Percentiles rank a stretch among this genome's conserved stretches.
Evolutionary conservation across 2,329 filamentous ascomycete species (phyloP).

Genomic region (Trichoderma lentiforme): DNA sequence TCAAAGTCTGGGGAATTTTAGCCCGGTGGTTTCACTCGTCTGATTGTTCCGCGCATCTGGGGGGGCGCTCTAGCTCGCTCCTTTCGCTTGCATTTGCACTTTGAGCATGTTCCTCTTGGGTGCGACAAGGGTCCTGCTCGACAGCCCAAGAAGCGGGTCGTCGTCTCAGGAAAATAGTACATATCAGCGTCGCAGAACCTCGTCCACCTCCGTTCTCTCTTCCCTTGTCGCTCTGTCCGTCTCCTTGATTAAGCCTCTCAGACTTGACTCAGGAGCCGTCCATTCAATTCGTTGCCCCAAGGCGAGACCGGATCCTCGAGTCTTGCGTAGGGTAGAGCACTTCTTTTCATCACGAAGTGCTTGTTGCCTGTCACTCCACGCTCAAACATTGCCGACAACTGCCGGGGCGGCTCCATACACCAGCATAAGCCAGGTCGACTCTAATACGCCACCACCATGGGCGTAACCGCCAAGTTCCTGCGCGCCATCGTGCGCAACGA

Average conservation of each 20-base stretch:
- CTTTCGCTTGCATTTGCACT: neutral
- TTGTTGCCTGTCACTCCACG: neutral
- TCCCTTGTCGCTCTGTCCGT: neutral
- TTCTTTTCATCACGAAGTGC: neutral
- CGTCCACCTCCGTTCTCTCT: neutral
- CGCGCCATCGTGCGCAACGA: slow-evolving; percentile 63
- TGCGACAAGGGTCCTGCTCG: slow-evolving; percentile 1
- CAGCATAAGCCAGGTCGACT: neutral
- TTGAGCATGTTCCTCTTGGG: neutral
- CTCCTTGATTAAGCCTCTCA: neutral
- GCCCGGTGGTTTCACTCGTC: neutral
- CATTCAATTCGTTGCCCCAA: neutral
- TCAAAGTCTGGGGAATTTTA: slow-evolving; percentile 16
- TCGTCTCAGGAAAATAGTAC: neutral
- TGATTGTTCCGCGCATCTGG: neutral
- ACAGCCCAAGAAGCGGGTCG: slow-evolving; percentile 2
- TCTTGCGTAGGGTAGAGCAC: neutral
- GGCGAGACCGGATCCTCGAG: neutral
- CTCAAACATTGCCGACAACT: neutral
- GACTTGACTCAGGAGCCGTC: neutral
- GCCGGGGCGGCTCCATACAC: neutral
- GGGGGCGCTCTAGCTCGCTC: neutral
- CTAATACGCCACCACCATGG: slow-evolving; percentile 31
- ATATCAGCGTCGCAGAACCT: slow-evolving; percentile 11
- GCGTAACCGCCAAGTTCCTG: slow-evolving; percentile 44